These are phyloP conservation scores for Globisporangium ultimum DNA, from an alignment of 352 stramenopile genomes.

Conservation along the genomic window DNA sequence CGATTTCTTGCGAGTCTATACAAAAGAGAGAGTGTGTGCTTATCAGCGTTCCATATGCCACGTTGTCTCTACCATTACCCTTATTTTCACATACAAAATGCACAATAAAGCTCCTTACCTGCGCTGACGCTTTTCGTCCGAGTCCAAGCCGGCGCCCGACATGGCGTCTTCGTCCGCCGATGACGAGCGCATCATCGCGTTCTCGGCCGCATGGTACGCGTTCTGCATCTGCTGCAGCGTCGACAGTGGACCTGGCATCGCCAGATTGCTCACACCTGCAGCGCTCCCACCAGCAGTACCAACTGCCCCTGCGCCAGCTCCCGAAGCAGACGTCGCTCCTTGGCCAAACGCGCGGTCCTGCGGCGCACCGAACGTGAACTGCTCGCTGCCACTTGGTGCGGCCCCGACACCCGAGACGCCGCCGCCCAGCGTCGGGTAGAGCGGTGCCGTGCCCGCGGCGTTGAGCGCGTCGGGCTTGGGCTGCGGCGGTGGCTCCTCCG, in stretches of 20 bases:
- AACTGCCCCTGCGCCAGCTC: constrained; percentile 2
- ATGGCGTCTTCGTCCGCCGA: constrained; percentile 48
- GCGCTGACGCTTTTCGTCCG: constrained; percentile 77
- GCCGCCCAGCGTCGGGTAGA: constrained; percentile 4
- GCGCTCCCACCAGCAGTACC: background rate
- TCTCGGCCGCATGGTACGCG: constrained; percentile 48
- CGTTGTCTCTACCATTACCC: background rate
- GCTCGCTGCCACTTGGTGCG: constrained; percentile 10
- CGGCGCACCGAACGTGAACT: constrained; percentile 24
- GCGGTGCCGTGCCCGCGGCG: constrained; percentile 1
- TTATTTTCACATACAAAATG: background rate
- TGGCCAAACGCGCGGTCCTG: constrained; percentile 33
- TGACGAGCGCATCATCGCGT: constrained; percentile 50
- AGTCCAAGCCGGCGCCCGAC: constrained; percentile 40
- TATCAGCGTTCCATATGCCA: background rate
- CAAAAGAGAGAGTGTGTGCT: background rate
- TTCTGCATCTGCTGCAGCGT: constrained; percentile 46
- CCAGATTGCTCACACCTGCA: constrained; percentile 2
- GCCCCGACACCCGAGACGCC: background rate
- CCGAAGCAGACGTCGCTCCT: background rate
- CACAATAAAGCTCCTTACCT: constrained; percentile 18
- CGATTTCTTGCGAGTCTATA: constrained; percentile 75
- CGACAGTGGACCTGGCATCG: constrained; percentile 16
- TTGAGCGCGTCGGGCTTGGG: constrained; percentile 24
- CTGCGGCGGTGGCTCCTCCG: constrained; percentile 41